Evolutionary conservation across 176 grass and related monocot genomes (phyloP), one percentile per base, ranked within the genome.

Genomic region (Paspalum vaginatum): DNA sequence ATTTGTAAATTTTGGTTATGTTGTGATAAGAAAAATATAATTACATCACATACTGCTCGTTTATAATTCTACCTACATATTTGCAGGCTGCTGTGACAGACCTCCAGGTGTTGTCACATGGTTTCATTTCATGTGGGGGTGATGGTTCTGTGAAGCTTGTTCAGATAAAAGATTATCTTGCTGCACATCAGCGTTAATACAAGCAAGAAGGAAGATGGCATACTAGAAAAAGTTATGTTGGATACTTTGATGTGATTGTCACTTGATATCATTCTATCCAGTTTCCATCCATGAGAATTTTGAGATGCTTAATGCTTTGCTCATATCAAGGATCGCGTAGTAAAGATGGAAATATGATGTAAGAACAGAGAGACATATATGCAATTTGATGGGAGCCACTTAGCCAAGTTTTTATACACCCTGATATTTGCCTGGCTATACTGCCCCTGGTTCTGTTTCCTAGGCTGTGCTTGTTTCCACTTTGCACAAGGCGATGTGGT

Each of bases 81-180:
- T 91, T 87, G 48, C 84, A 98, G 95, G 95, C 92, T 79, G 95
- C 86, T 81, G 92, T 98, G 59, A 95, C 95, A 54, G 90, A 95
- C 42, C 87, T 98, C 63, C 81, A 98, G 73, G 84, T 98, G 22
- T 57, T 93, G 58, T 65, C 92, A 79, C 25, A 91, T 79, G 95
- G 95, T 75, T 98, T 95, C 59, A 49, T 98, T 77, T 89, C 95
- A 0, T 98, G 92, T 80, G 95, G 95, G 50, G 95, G 95, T 49
- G 95, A 98, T 91, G 95, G 95, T 61, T 95, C 88, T 59, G 92
- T 91, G 85, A 95, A 98, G 84, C 74, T 93, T 83, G 55, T 98
- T 69, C 78, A 89, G 81, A 39, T 89, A 73, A 88, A 93, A 91
- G 89, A 89, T 89, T 68, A 86, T 64, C 67, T 89, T 57, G 27